These are phyloP conservation scores for Phytophthora cajani DNA, from an alignment of 352 stramenopile species.

Conservation along the genomic window DNA sequence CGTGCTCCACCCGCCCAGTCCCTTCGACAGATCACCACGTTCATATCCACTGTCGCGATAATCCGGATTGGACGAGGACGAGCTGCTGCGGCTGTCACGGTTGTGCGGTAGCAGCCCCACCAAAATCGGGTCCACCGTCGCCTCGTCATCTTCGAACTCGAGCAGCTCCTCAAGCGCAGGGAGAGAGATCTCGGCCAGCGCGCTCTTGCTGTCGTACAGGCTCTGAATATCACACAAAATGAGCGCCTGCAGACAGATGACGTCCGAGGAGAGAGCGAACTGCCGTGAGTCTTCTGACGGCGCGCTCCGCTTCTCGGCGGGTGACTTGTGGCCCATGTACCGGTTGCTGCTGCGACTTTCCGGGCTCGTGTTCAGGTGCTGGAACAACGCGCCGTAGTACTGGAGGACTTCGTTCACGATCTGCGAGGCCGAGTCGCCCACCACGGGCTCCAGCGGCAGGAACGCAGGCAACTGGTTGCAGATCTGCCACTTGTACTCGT, in stretches of 20 bases:
- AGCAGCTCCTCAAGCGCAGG: constrained; percentile 74
- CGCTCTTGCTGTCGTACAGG: constrained; percentile 81
- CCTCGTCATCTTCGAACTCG: constrained; percentile 82
- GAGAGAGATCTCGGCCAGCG: constrained; percentile 66
- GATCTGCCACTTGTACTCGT: constrained; percentile 81
- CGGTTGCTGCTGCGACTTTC: constrained; percentile 52
- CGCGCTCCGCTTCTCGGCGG: constrained; percentile 12
- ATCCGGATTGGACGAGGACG: constrained; percentile 43
- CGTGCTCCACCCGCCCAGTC: constrained; percentile 55
- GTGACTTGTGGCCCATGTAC: constrained; percentile 37
- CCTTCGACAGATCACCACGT: constrained; percentile 46
- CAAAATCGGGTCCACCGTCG: constrained; percentile 54
- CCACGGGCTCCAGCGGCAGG: constrained; percentile 51
- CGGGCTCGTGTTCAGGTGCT: constrained; percentile 63
- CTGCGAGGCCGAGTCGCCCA: constrained; percentile 61
- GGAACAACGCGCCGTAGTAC: constrained; percentile 74
- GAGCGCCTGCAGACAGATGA: constrained; percentile 69
- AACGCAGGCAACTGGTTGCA: constrained; percentile 68
- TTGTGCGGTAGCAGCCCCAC: constrained; percentile 45
- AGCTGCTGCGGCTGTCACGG: constrained; percentile 48
- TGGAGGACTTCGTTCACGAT: constrained; percentile 83
- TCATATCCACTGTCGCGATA: constrained; percentile 43
- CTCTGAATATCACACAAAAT: constrained; percentile 84
- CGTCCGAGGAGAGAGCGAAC: constrained; percentile 62
- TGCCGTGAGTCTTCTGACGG: constrained; percentile 15